phyloP scores from a whole-genome alignment of 1,284 basidiomycete species.

The Sporisorium graminicola region DNA sequence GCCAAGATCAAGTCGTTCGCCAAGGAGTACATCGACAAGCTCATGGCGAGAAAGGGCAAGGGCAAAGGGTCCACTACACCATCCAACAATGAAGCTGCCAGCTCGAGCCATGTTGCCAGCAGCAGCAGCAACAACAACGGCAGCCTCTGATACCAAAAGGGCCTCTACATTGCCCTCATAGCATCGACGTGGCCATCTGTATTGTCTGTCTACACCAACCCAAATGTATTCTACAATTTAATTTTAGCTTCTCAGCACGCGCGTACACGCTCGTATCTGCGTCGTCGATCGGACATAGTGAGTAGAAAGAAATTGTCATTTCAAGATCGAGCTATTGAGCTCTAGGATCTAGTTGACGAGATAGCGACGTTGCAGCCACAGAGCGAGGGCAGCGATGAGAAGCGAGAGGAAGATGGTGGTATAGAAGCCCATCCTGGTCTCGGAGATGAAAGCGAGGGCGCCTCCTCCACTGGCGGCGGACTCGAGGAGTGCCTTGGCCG shows the following conservation, averaged over 20 bases:
- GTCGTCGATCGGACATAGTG: not conserved
- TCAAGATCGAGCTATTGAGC: not conserved
- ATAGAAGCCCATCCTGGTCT: constrained; percentile 49
- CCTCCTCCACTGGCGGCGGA: constrained; percentile 19
- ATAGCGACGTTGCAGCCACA: constrained; percentile 40
- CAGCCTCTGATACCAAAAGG: not conserved
- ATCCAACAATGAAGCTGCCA: constrained; percentile 6
- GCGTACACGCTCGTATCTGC: not conserved
- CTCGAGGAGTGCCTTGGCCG: constrained; percentile 66
- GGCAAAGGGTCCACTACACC: constrained; percentile 7
- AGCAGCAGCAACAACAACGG: not conserved
- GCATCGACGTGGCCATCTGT: no score
- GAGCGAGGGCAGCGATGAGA: constrained; percentile 31
- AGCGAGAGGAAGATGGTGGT: constrained; percentile 48
- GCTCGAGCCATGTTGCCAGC: constrained; percentile 1
- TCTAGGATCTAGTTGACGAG: constrained; percentile 17
- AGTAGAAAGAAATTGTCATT: not conserved
- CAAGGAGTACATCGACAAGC: constrained; percentile 77
- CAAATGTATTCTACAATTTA: constrained; percentile 5
- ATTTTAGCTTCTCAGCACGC: not conserved
- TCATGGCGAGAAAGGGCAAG: constrained; percentile 48
- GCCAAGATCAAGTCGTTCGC: constrained; percentile 92
- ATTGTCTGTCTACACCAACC: constrained; percentile 10
- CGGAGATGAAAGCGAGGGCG: constrained; percentile 42
- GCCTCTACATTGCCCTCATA: no score